Evolutionary conservation across 1,284 basidiomycete species (phyloP), one percentile per base, ranked within the genome.

Genomic region (Ceratobasidium sp.): DNA sequence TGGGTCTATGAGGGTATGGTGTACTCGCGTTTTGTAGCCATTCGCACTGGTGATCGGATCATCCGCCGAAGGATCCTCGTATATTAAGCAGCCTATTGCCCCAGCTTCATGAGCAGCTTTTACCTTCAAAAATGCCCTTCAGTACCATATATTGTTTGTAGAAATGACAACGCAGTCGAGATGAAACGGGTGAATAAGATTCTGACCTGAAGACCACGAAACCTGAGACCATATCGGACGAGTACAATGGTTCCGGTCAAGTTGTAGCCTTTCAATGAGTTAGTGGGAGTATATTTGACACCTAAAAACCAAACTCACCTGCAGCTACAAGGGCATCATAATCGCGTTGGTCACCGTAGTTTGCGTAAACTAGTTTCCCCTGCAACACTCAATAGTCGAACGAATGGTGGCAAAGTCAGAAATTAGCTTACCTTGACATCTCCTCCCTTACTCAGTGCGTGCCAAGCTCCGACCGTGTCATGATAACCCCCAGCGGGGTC

Each of bases 61-160:
- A 75, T 98, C 94, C 76, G 97, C 93, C 60, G 87, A 87, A 13
- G 92, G 91, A 78, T 98, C 96, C 12, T 87, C 87, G 80, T 94
- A 98, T 74, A 97, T 94, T 69, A 86, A 74, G 43, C 77, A 77
- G 10, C 76, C 62, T 35, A 79, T 71, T 0, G 82, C 93, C 22
- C 95, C 95, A 2, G 87, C 86, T 72, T 94, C 92, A 75, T 94
- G 85, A 1, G 94, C 93, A 0, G 88, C 86, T 80, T 92, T 86
- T 64, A 94, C 83, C 86, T 94, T 74, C 45, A 42, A 25, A n/a
- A 47, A 47, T 7, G 17, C 38, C 7, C 38, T 15, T 8, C 43
- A 52, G 34, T n/a, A 25, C n/a, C 13, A 25, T 3, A 25, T 13
- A 4, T 17, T 27, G 25, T 35, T 38, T 20, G 34, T 22, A 3